Conservation (phyloP, 306 rosid species). For the Pyrus pyrifolia region DNA sequence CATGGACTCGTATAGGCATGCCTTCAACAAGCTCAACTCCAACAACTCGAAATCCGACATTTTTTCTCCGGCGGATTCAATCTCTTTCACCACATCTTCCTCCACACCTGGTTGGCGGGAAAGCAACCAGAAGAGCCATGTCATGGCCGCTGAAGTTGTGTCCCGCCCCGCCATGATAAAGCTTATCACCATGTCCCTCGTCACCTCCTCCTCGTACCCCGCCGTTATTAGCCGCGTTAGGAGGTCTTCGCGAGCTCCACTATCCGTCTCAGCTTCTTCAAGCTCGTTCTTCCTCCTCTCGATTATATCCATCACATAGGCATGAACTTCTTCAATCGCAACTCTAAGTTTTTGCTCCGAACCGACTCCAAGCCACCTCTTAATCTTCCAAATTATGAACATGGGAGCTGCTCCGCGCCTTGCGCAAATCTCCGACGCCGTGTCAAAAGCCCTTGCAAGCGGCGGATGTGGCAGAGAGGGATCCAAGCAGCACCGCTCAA, state of each 20-base stretch:
- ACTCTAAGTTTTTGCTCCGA: slow-evolving; percentile 51
- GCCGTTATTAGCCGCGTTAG: slow-evolving; percentile 46
- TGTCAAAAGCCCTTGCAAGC: slow-evolving; percentile 50
- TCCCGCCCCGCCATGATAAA: slow-evolving; percentile 92
- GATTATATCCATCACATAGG: slow-evolving; percentile 45
- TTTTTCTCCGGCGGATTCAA: not conserved
- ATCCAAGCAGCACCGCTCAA: slow-evolving; percentile 39
- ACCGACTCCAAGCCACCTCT: slow-evolving; percentile 69
- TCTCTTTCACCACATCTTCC: slow-evolving; percentile 43
- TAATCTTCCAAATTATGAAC: slow-evolving; percentile 62
- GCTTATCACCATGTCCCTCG: slow-evolving; percentile 74
- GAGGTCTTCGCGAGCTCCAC: slow-evolving; percentile 36
- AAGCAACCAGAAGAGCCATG: slow-evolving; percentile 85
- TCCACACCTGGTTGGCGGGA: slow-evolving; percentile 35
- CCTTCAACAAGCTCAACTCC: slow-evolving; percentile 49
- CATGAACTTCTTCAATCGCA: slow-evolving; percentile 51
- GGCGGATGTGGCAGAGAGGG: slow-evolving; percentile 35
- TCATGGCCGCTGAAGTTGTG: slow-evolving; percentile 86
- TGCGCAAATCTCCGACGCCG: slow-evolving; percentile 67
- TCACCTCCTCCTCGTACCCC: slow-evolving; percentile 51
- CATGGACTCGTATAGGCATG: slow-evolving; percentile 78
- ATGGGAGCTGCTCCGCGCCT: slow-evolving; percentile 65
- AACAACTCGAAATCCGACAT: slow-evolving; percentile 35
- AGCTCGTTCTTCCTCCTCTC: slow-evolving; percentile 29
- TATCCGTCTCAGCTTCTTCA: not conserved